Percentiles rank a stretch among this genome's conserved stretches.
Conservation (phyloP, 495 filamentous ascomycete genomes). For the Margaritispora aquatica region DNA sequence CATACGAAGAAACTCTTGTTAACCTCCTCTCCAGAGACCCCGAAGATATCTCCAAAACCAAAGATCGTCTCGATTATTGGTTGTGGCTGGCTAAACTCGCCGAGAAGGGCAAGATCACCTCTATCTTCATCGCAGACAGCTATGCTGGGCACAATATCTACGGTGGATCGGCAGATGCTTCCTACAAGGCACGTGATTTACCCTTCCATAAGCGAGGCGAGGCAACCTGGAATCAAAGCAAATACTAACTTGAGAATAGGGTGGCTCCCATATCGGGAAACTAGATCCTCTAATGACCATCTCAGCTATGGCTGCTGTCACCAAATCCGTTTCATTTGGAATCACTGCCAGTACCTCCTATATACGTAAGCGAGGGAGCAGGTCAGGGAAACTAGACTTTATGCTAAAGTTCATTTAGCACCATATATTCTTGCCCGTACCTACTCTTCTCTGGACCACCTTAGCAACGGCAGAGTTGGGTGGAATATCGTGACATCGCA, state of each 20-base stretch:
- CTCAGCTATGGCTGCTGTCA: constrained; percentile 7
- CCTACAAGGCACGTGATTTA: not conserved
- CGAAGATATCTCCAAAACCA: not conserved
- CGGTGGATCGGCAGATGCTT: not conserved
- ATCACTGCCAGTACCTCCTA: constrained; percentile 31
- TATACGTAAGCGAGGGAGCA: too few relatives aligned
- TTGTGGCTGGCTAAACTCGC: not conserved
- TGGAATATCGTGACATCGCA: constrained; percentile 56
- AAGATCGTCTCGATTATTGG: not conserved
- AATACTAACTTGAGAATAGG: not conserved
- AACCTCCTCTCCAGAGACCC: not conserved
- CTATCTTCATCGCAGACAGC: constrained; percentile 6
- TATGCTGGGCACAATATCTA: constrained; percentile 1
- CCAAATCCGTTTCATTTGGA: constrained; percentile 36
- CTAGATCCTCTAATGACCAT: constrained; percentile 1
- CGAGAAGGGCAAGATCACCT: constrained; percentile 3
- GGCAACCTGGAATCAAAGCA: too few relatives aligned
- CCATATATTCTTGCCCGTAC: constrained; percentile 43
- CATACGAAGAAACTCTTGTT: not conserved
- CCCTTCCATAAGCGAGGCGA: not conserved
- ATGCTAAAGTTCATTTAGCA: constrained; percentile 36
- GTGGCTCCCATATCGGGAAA: constrained; percentile 26
- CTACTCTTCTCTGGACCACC: constrained; percentile 49
- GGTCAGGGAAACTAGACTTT: constrained; percentile 28
- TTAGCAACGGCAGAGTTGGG: constrained; percentile 44